Evolutionary conservation across 345 rosid species (phyloP).

Genomic region (Eucalyptus decipiens): DNA sequence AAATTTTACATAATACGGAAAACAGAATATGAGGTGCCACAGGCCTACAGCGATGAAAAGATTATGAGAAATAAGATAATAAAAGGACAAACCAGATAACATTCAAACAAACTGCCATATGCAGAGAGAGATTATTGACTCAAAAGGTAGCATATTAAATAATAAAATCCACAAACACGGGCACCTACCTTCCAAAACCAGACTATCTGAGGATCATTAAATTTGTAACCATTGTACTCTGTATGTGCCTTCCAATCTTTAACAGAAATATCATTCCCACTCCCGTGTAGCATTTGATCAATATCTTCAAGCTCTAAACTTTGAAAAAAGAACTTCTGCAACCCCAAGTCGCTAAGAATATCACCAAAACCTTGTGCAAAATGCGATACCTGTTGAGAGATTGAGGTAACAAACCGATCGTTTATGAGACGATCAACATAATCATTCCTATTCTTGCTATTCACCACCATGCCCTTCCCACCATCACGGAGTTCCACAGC

Average conservation of each 20-base stretch:
- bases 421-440: constrained; percentile 64
- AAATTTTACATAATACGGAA: background rate
- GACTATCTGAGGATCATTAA: constrained; percentile 55
- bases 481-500: constrained; percentile 48
- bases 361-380: constrained; percentile 64
- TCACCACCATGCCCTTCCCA: constrained; percentile 55
- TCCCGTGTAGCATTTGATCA: constrained; percentile 84
- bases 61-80: background rate
- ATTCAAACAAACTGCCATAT: background rate
- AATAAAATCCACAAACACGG: background rate
- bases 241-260: constrained; percentile 91
- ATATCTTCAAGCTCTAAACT: constrained; percentile 61
- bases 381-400: constrained; percentile 46
- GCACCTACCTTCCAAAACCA: constrained; percentile 93
- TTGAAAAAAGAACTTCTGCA: constrained; percentile 29
- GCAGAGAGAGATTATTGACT: background rate
- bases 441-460: constrained; percentile 60
- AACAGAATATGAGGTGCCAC: background rate
- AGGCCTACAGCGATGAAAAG: background rate
- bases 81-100: background rate
- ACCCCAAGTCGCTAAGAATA: constrained; percentile 27
- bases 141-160: background rate
- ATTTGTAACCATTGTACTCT: constrained; percentile 65
- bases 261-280: constrained; percentile 42
- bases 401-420: constrained; percentile 51